Base-by-base conservation (phyloP, 495 filamentous ascomycete species). In the Echria macrotheca region DNA sequence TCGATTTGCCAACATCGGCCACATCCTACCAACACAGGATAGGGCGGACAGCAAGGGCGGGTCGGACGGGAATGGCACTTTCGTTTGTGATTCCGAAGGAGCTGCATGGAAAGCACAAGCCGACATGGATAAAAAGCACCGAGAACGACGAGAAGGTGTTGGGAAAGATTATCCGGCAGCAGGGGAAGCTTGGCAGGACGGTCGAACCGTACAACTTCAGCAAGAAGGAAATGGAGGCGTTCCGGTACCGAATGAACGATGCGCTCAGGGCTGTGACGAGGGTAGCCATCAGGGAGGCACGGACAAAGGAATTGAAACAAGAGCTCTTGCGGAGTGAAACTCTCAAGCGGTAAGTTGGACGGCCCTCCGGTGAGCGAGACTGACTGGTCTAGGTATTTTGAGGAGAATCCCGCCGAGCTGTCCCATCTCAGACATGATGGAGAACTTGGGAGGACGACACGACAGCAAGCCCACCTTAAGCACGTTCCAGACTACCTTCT, bases 401-500 rank as follows among this genome's bases (percentile, higher is more conserved):
- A 97, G 61, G 93, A 99, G 67, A 96, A 97, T 64, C 93, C 93
- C 0, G 81, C 82, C 6, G 91, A 96, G 60, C 69, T 96, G 33
- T 76, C 83, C 17, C 86, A 93, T 61, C 73, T 99, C 43, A 76
- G 93, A 22, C 93, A 99, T 61, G 94, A 99, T 63, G 85, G 82
- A 8, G 93, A 96, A 65, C 68, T 93, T 36, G 81, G 88, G 52
- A 76, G 53, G 26, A 43, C 83, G 17, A 85, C 86, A 4, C 75
- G 86, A 54, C 76, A 90, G 23, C 89, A 95, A 68, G 76, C 84
- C 9, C 94, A 99, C 75, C 68, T 99, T 49, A 95, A 87, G 67
- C 90, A 97, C 70, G 87, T 99, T 2, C 93, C 93, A 0, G 89
- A 95, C 19, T 99, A 99, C 68, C 68, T 99, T 38, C 75, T 99